These are phyloP conservation scores for Rhodotorula paludigena DNA, from an alignment of 768 basidiomycete species.

Conservation along the genomic window DNA sequence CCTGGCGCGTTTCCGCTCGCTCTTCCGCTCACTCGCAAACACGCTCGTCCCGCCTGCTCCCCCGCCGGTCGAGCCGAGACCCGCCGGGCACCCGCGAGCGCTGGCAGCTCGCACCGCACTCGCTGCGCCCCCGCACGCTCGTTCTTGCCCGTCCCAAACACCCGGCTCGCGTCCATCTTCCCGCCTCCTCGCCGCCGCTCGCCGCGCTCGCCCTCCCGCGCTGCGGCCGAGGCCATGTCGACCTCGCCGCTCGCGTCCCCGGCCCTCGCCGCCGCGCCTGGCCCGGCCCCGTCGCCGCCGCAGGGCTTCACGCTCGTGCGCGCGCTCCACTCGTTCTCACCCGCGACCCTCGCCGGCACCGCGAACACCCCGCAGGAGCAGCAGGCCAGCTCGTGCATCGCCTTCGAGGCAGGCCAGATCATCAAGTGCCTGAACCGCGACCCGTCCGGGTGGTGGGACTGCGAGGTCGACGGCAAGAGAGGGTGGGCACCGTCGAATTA, in stretches of 20 bases:
- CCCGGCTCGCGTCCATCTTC: no score
- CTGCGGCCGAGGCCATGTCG: no score
- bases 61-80: no score
- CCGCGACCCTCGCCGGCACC: slow-evolving; percentile 2
- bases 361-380: not conserved
- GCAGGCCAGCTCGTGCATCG: slow-evolving; percentile 56
- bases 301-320: slow-evolving; percentile 23
- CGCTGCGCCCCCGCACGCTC: no score
- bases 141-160: no score
- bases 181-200: no score
- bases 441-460: slow-evolving; percentile 95
- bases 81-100: no score
- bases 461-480: slow-evolving; percentile 54
- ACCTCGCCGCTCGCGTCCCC: no score
- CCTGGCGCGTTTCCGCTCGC: no score
- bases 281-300: not conserved
- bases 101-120: no score
- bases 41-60: not conserved
- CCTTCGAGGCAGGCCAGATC: slow-evolving; percentile 82
- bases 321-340: slow-evolving; percentile 29
- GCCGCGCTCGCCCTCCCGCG: no score
- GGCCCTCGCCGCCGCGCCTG: not conserved
- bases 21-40: no score
- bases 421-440: slow-evolving; percentile 87
- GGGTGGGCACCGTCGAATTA: slow-evolving; percentile 99